phyloP scores from a whole-genome alignment of 2,329 filamentous ascomycete genomes.

The Amauroascus verrucosus region DNA sequence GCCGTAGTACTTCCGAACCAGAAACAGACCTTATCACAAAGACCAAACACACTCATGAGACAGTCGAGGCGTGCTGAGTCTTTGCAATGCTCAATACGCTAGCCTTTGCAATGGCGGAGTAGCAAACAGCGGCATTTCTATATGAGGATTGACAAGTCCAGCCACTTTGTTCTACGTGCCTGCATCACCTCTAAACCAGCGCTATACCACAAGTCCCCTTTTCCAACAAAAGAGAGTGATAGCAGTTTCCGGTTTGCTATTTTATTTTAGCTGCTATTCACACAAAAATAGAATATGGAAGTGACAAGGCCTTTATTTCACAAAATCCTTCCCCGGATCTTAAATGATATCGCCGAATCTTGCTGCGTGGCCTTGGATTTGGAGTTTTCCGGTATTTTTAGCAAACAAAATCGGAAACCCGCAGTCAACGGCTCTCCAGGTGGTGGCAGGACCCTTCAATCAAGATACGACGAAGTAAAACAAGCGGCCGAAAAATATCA shows the following conservation, averaged over 20 bases:
- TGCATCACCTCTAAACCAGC: no score
- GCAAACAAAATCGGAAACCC: constrained; percentile 26
- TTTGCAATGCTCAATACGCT: no score
- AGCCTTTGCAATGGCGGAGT: no score
- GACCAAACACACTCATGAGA: no score
- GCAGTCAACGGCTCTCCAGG: constrained; percentile 23
- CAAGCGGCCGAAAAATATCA: constrained; percentile 52
- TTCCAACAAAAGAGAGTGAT: no score
- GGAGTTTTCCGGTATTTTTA: constrained; percentile 55
- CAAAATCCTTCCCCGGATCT: constrained; percentile 44
- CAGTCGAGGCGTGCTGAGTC: no score
- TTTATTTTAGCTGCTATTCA: not conserved
- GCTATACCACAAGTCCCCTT: no score
- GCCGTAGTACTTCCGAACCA: no score
- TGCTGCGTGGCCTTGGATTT: constrained; percentile 56
- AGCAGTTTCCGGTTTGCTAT: not conserved
- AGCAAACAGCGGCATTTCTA: no score
- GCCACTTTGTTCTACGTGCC: no score
- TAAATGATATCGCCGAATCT: constrained; percentile 48
- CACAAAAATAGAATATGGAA: constrained; percentile 41
- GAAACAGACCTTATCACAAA: no score
- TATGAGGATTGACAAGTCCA: no score
- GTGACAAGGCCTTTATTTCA: constrained; percentile 43
- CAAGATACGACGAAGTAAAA: constrained; percentile 52
- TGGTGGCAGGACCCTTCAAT: constrained; percentile 44